Conservation (phyloP, 257 asterid genomes). For the Thymus mandschuricus region DNA sequence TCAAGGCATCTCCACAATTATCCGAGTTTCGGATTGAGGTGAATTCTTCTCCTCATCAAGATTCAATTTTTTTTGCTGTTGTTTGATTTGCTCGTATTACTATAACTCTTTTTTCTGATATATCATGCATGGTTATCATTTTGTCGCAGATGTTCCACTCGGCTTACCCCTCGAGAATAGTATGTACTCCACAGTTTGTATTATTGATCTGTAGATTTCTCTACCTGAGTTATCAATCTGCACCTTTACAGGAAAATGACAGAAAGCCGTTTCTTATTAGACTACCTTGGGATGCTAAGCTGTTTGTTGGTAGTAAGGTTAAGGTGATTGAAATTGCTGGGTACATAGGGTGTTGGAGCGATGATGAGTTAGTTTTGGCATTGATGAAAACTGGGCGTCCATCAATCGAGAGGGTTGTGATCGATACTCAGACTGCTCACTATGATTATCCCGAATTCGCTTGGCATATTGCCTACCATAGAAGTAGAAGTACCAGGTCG, state of each 20-base stretch:
- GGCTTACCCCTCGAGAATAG: not conserved
- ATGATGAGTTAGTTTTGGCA: not conserved
- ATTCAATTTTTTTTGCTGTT: too few relatives aligned
- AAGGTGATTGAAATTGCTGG: not conserved
- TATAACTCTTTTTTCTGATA: not conserved
- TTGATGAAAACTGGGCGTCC: not conserved
- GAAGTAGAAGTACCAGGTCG: too few relatives aligned
- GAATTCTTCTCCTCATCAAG: not conserved
- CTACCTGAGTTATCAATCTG: not conserved
- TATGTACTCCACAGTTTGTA: not conserved
- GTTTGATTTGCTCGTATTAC: too few relatives aligned
- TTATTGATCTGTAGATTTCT: too few relatives aligned
- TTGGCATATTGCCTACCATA: too few relatives aligned
- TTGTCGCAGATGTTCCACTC: not conserved
- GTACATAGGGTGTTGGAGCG: not conserved
- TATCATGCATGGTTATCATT: too few relatives aligned
- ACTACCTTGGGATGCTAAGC: not conserved
- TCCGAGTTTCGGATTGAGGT: not conserved
- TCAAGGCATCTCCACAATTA: slow-evolving; percentile 4
- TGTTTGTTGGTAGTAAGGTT: not conserved
- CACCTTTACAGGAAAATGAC: not conserved
- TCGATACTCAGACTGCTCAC: not conserved
- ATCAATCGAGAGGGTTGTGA: not conserved
- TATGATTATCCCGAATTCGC: too few relatives aligned
- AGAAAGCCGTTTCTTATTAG: not conserved